Evolutionary conservation across 805 yeast species (phyloP).

Genomic region (Candida michaelii): DNA sequence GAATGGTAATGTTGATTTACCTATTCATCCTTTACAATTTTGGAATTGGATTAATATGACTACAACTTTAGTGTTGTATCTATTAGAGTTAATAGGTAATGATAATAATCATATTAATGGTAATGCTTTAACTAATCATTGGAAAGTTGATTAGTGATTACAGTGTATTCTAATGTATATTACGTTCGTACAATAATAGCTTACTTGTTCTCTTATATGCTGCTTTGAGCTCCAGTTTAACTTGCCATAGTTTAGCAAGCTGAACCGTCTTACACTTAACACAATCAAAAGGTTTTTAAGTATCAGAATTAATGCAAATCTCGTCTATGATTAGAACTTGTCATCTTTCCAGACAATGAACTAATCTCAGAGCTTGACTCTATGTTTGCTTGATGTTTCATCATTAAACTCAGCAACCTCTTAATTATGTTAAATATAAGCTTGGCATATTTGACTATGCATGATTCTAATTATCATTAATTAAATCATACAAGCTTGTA

Average conservation of each 20-base stretch:
- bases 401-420: slow-evolving; percentile 43
- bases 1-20: slow-evolving; percentile 20
- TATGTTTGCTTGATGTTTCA: slow-evolving; percentile 78
- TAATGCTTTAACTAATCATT: slow-evolving; percentile 43
- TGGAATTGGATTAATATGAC: slow-evolving; percentile 97
- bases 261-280: slow-evolving; percentile 1
- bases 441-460: slow-evolving; percentile 72
- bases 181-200: too few relatives aligned
- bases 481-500: slow-evolving; percentile 19
- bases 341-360: slow-evolving; percentile 50
- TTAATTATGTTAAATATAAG: slow-evolving; percentile 26
- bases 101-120: slow-evolving; percentile 26
- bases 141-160: slow-evolving; percentile 36
- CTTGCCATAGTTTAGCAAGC: too few relatives aligned
- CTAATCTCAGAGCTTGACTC: slow-evolving; percentile 86
- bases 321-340: slow-evolving; percentile 56
- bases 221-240: too few relatives aligned
- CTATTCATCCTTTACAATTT: slow-evolving; percentile 83
- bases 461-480: slow-evolving; percentile 5
- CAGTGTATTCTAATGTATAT: slow-evolving; percentile 7
- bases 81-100: slow-evolving; percentile 64
- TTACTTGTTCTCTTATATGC: too few relatives aligned
- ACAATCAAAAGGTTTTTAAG: slow-evolving; percentile 17
- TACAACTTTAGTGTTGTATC: slow-evolving; percentile 74
- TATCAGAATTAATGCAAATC: slow-evolving; percentile 57